phyloP scores from a whole-genome alignment of 2,329 filamentous ascomycete species.

The Tetracladium maxilliforme region DNA sequence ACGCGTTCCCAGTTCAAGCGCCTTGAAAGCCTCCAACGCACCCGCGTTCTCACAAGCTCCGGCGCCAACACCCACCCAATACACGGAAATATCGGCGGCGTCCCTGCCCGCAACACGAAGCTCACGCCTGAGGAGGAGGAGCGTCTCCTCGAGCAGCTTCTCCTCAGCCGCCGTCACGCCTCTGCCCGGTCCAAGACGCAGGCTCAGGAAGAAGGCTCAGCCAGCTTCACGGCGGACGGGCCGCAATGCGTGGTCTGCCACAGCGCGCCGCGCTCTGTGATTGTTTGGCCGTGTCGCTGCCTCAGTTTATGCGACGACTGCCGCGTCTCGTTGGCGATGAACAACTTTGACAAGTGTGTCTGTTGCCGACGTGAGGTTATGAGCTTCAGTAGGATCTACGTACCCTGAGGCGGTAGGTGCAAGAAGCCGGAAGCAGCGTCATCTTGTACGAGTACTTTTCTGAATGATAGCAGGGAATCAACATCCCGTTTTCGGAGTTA shows the following conservation, averaged over 20 bases:
- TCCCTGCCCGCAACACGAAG: conserved; percentile 17
- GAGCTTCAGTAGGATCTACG: conserved; percentile 83
- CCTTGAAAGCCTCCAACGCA: conserved; percentile 52
- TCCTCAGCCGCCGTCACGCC: conserved; percentile 32
- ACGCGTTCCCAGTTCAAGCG: conserved; percentile 68
- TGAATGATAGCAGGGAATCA: too few species aligned
- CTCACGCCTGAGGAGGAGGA: conserved; percentile 43
- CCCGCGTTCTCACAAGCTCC: conserved; percentile 46
- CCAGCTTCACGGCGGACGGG: conserved; percentile 31
- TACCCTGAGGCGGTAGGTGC: too few species aligned
- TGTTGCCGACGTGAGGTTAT: conserved; percentile 81
- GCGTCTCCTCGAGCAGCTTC: conserved; percentile 42
- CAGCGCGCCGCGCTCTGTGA: conserved; percentile 67
- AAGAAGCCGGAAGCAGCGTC: too few species aligned
- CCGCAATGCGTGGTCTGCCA: conserved; percentile 93
- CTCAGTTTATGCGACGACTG: conserved; percentile 92
- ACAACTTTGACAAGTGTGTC: conserved; percentile 93
- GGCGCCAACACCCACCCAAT: conserved; percentile 14
- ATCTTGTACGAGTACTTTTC: too few species aligned
- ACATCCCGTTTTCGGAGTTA: too few species aligned
- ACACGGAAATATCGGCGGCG: too few species aligned
- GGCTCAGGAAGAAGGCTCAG: conserved; percentile 1
- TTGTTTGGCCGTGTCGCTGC: conserved; percentile 94
- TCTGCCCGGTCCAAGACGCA: conserved; percentile 8
- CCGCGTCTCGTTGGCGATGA: conserved; percentile 82